phyloP scores from a whole-genome alignment of 441 rosid species.

The Geranium incanum region DNA sequence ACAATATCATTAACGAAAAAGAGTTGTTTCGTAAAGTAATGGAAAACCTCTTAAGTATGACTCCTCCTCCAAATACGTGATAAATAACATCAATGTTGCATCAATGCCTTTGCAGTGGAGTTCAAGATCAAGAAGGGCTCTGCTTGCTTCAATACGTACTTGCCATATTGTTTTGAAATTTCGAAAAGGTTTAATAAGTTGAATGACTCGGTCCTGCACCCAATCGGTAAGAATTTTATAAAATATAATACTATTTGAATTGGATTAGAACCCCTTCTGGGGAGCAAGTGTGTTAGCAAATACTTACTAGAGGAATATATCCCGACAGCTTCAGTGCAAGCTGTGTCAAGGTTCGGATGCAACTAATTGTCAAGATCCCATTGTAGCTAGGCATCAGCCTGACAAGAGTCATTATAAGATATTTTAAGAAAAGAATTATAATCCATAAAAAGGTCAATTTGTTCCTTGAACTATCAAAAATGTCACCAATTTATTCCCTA shows the following conservation, averaged over 20 bases:
- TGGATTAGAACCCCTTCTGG: slow-evolving; percentile 11
- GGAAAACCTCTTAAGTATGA: slow-evolving; percentile 74
- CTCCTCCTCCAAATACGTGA: slow-evolving; percentile 63
- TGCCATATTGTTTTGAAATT: slow-evolving; percentile 53
- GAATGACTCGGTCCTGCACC: slow-evolving; percentile 66
- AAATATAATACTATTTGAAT: slow-evolving; percentile 17
- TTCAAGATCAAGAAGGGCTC: slow-evolving; percentile 88
- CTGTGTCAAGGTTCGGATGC: slow-evolving; percentile 81
- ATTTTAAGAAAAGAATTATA: slow-evolving; percentile 19
- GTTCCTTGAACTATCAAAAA: too few species aligned
- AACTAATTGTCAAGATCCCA: slow-evolving; percentile 85
- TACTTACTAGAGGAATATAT: slow-evolving; percentile 67
- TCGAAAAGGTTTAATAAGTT: slow-evolving; percentile 72
- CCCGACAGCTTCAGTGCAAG: slow-evolving; percentile 81
- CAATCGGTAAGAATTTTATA: slow-evolving; percentile 18
- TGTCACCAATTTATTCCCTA: too few species aligned
- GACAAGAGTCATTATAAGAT: slow-evolving; percentile 21
- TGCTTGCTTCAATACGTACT: slow-evolving; percentile 80
- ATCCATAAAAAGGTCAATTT: too few species aligned
- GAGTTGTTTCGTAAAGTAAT: slow-evolving; percentile 8
- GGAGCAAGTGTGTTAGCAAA: slow-evolving; percentile 13
- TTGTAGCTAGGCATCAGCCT: slow-evolving; percentile 97
- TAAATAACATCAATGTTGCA: slow-evolving; percentile 65
- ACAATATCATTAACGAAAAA: not conserved
- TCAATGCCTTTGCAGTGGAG: slow-evolving; percentile 74